These are phyloP conservation scores for Xylaria castorea DNA, from an alignment of 495 filamentous ascomycete genomes.

Conservation along the genomic window DNA sequence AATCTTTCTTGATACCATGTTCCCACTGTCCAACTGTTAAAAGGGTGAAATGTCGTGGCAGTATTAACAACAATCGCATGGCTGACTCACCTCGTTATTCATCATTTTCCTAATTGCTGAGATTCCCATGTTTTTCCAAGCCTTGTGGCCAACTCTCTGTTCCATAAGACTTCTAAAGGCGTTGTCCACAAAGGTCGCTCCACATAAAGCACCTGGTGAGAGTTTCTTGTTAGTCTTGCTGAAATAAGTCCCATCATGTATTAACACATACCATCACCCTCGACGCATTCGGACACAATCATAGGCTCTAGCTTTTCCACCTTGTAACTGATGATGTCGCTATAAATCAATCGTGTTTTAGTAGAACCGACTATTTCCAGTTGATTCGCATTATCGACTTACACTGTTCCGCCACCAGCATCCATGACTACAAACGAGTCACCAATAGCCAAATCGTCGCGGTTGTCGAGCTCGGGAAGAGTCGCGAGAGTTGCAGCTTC, in stretches of 20 bases:
- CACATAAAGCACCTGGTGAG: conserved; percentile 11
- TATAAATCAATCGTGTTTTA: background rate
- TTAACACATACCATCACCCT: conserved; percentile 16
- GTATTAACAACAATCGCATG: too few relatives aligned
- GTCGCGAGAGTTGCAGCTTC: conserved; percentile 28
- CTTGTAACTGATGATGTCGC: conserved; percentile 26
- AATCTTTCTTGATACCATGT: conserved; percentile 21
- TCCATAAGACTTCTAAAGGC: background rate
- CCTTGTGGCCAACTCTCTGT: background rate
- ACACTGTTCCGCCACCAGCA: conserved; percentile 27
- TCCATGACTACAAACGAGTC: conserved; percentile 23
- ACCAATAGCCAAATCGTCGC: background rate
- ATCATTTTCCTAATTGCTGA: background rate
- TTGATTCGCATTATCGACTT: background rate
- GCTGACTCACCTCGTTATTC: background rate
- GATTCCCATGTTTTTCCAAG: background rate
- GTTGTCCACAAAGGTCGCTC: conserved; percentile 9
- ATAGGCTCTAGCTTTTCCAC: conserved; percentile 8
- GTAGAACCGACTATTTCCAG: background rate
- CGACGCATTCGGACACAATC: conserved; percentile 21
- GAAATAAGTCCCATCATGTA: background rate
- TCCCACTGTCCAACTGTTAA: background rate
- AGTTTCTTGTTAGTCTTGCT: background rate
- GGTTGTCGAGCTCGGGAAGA: background rate
- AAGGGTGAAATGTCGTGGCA: too few relatives aligned